Conservation (phyloP, 176 grass and related monocot species). For the Dendrocalamus sinicus region DNA sequence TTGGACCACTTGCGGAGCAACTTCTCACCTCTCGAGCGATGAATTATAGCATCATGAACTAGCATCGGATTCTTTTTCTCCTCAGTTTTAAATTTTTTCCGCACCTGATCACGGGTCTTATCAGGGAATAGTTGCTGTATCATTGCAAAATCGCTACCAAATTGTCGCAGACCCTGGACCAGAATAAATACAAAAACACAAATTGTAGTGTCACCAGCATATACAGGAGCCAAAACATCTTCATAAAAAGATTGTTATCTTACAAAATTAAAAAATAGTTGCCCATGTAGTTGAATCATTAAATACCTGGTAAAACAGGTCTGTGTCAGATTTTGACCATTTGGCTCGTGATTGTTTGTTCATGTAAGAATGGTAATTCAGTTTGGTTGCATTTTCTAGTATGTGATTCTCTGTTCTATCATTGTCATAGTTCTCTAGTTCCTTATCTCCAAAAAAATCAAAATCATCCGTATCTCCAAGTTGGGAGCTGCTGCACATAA, state of each 20-base stretch:
- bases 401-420: conserved; percentile 28
- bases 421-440: conserved; percentile 38
- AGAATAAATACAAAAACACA: conserved; percentile 43
- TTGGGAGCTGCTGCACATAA: conserved; percentile 30
- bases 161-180: conserved; percentile 79
- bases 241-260: not conserved
- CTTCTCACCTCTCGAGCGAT: conserved; percentile 60
- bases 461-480: conserved; percentile 43
- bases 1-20: conserved; percentile 19
- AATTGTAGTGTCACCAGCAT: conserved; percentile 19
- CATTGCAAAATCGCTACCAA: conserved; percentile 97
- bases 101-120: conserved; percentile 74
- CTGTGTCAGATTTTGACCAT: conserved; percentile 89
- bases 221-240: conserved; percentile 7
- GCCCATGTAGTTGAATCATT: conserved; percentile 33
- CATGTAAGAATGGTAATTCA: conserved; percentile 97
- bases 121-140: conserved; percentile 88
- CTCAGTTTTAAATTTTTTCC: conserved; percentile 80
- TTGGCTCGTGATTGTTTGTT: conserved; percentile 45
- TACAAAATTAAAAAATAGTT: conserved; percentile 33
- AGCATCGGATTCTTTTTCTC: conserved; percentile 73
- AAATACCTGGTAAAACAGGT: conserved; percentile 88
- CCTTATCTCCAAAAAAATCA: conserved; percentile 45
- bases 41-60: conserved; percentile 73
- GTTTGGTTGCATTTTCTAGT: conserved; percentile 46